Evolutionary conservation across 495 filamentous ascomycete species (phyloP), one percentile per base, ranked within the genome.

Genomic region (Recurvomyces mirabilis): DNA sequence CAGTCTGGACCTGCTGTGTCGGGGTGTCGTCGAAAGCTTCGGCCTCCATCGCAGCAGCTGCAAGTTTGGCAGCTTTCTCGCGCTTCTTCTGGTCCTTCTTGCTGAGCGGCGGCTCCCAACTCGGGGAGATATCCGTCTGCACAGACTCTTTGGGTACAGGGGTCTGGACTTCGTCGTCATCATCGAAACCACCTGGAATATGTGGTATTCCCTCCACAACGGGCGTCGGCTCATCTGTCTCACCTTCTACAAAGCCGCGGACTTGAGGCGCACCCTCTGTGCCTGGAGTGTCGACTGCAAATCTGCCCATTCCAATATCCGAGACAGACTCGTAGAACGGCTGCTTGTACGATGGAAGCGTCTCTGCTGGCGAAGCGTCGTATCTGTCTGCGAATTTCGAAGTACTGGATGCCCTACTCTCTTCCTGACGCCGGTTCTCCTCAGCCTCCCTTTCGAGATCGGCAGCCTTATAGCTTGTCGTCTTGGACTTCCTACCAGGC

Each of bases 121-220:
- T 31, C 4, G 22, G 26, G 15, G 38, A 19, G 13, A n/a, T 33
- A 15, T 4, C 33, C n/a, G 13, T 13, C 14, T 9, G 22, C n/a
- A 4, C 20, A 1, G 26, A 1, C 22, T 25, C n/a, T 15, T 6
- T 29, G 17, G 22, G 18, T 24, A 11, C 5, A 9, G 18, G 31
- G 5, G 39, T n/a, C 23, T 29, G n/a, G 12, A 21, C 22, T 5
- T 51, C 38, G 17, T 33, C 18, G 13, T 57, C 55, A 21, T 58
- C 57, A 17, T 53, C 57, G 36, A 60, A 60, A 14, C 44, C 55
- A 24, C 57, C 57, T 24, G 55, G 57, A 26, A 60, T 56, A 38
- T 51, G 44, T 23, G 6, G n/a, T 38, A 10, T 38, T 14, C 25
- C 31, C 28, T 51, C 48, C 30, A 43, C 41, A 12, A 24, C 49